Conservation (phyloP, 2,329 filamentous ascomycete species). For the Trichoderma polysporum region DNA sequence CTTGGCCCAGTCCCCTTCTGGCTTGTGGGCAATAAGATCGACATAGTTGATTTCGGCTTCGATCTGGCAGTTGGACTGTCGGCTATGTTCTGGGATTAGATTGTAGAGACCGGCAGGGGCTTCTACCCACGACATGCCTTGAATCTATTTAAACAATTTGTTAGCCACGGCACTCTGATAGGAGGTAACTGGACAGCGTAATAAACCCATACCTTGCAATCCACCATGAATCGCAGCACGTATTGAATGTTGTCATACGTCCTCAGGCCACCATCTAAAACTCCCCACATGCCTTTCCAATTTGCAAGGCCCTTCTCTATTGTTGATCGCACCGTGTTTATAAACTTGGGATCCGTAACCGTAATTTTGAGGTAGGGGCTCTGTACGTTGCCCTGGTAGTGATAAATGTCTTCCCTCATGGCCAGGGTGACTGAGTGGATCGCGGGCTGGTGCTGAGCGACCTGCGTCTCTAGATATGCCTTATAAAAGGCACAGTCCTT, state of each 20-base stretch:
- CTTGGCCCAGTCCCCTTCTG: constrained; percentile 94
- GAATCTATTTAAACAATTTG: constrained; percentile 53
- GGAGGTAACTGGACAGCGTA: neutral
- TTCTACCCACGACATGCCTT: constrained; percentile 98
- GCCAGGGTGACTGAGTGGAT: constrained; percentile 81
- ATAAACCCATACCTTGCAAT: constrained; percentile 66
- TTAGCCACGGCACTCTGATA: neutral
- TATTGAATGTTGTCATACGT: constrained; percentile 98
- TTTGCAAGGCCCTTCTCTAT: constrained; percentile 79
- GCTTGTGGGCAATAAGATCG: constrained; percentile 81
- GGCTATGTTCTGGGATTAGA: constrained; percentile 62
- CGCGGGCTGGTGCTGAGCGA: constrained; percentile 69
- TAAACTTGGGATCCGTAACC: constrained; percentile 83
- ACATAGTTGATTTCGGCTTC: constrained; percentile 82
- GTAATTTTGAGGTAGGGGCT: constrained; percentile 93
- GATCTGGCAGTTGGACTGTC: constrained; percentile 93
- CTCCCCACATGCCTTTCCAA: constrained; percentile 88
- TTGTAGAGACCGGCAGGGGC: constrained; percentile 72
- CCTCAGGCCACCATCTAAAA: constrained; percentile 66
- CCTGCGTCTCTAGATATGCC: constrained; percentile 73
- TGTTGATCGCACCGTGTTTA: constrained; percentile 69
- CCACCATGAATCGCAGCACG: constrained; percentile 95
- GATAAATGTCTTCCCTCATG: constrained; percentile 87
- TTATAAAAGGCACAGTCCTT: constrained; percentile 78
- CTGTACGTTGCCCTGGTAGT: constrained; percentile 90